A percentile compares a stretch with the other conserved stretches of the same genome.
Evolutionary conservation across 1,139 yeast species (phyloP).

Genomic region (Saccharomyces hybrid): DNA sequence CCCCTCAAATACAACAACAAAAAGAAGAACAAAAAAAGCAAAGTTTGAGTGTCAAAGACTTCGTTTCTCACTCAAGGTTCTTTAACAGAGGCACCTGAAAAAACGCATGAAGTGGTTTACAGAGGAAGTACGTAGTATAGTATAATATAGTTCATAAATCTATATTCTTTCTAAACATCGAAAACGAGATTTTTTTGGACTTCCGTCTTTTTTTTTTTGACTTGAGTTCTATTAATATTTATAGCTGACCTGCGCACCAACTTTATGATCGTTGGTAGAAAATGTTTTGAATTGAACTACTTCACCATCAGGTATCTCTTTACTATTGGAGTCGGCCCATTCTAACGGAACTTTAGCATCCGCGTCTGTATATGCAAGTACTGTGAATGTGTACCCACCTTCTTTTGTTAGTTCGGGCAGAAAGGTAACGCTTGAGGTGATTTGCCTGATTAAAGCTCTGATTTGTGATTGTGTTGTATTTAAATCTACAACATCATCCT

Average conservation of each 20-base stretch:
- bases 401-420: constrained; percentile 61
- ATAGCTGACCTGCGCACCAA: constrained; percentile 74
- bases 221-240: neutral
- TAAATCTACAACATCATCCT: constrained; percentile 7
- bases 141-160: too few species aligned
- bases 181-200: too few species aligned
- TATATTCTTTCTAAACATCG: too few species aligned
- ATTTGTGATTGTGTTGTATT: constrained; percentile 64
- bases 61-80: too few species aligned
- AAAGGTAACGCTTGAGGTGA: constrained; percentile 81
- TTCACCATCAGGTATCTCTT: constrained; percentile 49
- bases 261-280: constrained; percentile 59
- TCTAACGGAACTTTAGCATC: constrained; percentile 70
- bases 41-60: too few species aligned
- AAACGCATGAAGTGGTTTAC: too few species aligned
- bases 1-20: too few species aligned
- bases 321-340: constrained; percentile 78
- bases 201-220: too few species aligned
- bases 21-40: too few species aligned
- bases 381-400: constrained; percentile 73
- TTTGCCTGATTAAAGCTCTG: constrained; percentile 79
- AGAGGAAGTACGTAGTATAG: too few species aligned
- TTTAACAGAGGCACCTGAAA: too few species aligned
- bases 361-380: constrained; percentile 76
- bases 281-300: constrained; percentile 65